A percentile compares a stretch with the other conserved stretches of the same genome.
Conservation (phyloP, 768 basidiomycete genomes). For the Termitomyces heimii region DNA sequence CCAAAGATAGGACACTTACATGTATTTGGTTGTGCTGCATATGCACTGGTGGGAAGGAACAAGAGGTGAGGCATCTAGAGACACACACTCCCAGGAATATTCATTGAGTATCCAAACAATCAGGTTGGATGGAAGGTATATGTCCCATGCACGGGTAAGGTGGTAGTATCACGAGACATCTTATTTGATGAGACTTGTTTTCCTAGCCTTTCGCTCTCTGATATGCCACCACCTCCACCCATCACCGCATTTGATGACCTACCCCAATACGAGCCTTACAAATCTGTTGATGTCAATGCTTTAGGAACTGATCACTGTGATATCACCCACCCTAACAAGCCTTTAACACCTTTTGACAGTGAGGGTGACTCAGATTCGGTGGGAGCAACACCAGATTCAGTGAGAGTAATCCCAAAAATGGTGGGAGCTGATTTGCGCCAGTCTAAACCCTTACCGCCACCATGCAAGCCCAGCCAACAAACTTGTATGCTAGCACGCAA, state of each 20-base stretch:
- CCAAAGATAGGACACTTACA: background rate
- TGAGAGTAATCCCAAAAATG: background rate
- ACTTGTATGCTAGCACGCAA: background rate
- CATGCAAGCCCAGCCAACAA: no score
- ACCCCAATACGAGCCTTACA: no score
- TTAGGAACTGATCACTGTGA: no score
- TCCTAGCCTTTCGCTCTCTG: background rate
- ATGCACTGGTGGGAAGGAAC: constrained; percentile 25
- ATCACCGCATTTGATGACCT: background rate
- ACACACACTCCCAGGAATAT: constrained; percentile 19
- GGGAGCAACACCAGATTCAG: background rate
- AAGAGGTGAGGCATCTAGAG: constrained; percentile 18
- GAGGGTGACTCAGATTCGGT: background rate
- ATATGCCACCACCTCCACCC: background rate
- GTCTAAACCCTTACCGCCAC: background rate
- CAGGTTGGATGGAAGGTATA: constrained; percentile 23
- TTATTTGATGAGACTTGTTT: background rate
- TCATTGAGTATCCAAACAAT: constrained; percentile 23
- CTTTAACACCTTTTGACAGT: background rate
- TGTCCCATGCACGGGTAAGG: constrained; percentile 13
- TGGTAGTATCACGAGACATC: background rate
- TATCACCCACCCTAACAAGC: background rate
- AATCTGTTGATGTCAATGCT: background rate
- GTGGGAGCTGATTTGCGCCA: background rate
- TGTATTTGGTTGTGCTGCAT: constrained; percentile 27